A percentile compares a stretch with the other conserved stretches of the same genome.
Evolutionary conservation across 1,284 basidiomycete species (phyloP).

Genomic region (Cryptococcus jaspeensis): DNA sequence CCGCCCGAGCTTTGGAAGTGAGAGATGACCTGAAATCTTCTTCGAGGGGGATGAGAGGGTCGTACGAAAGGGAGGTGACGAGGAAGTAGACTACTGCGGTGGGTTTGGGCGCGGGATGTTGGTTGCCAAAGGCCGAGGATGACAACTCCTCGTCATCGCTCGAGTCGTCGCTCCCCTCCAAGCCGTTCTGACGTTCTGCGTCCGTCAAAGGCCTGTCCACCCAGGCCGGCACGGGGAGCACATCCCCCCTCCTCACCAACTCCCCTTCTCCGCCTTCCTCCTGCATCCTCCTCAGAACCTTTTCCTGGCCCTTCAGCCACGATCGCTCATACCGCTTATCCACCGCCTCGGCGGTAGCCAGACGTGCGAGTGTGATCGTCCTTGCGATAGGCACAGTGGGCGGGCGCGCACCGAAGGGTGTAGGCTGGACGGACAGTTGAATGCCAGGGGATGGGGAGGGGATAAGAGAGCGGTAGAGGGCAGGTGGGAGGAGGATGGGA

Average conservation of each 20-base stretch:
- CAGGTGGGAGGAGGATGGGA: constrained; percentile 58
- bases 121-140: background rate
- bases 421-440: constrained; percentile 42
- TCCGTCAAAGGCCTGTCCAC: constrained; percentile 54
- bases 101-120: constrained; percentile 16
- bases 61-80: constrained; percentile 73
- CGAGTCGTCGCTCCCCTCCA: constrained; percentile 44
- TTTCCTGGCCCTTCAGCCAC: constrained; percentile 67
- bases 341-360: constrained; percentile 76
- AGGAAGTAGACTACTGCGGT: constrained; percentile 68
- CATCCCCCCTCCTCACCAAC: constrained; percentile 75
- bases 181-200: constrained; percentile 40
- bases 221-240: constrained; percentile 71
- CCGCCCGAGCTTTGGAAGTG: constrained; percentile 52
- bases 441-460: constrained; percentile 14
- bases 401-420: constrained; percentile 48
- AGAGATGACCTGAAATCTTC: constrained; percentile 52
- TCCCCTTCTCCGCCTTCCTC: constrained; percentile 37
- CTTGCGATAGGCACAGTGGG: constrained; percentile 70
- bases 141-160: constrained; percentile 10
- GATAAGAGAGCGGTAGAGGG: constrained; percentile 32
- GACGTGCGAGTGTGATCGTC: constrained; percentile 73
- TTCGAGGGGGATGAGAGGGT: constrained; percentile 50
- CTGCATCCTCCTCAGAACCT: constrained; percentile 58
- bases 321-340: constrained; percentile 70